Conservation (phyloP, 345 rosid genomes). For the Tarenaya hassleriana region DNA sequence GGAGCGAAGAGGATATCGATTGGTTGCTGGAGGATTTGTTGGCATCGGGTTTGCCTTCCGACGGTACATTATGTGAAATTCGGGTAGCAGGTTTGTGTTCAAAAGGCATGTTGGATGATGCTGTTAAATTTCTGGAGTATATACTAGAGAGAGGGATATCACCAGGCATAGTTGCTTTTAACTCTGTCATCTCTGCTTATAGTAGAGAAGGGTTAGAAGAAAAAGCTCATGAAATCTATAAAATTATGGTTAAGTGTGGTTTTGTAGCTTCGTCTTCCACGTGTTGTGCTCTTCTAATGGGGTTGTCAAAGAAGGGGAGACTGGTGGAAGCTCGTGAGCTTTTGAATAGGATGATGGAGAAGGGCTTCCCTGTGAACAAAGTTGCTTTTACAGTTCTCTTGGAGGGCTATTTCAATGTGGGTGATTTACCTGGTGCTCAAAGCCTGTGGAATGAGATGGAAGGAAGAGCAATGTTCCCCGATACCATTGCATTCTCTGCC, state of each 20-base stretch:
- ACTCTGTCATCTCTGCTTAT: constrained; percentile 61
- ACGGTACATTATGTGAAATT: constrained; percentile 39
- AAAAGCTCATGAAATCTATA: constrained; percentile 41
- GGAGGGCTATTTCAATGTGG: constrained; percentile 53
- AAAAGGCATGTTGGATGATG: constrained; percentile 53
- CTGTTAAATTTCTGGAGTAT: constrained; percentile 37
- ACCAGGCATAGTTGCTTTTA: constrained; percentile 49
- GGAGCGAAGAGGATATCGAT: constrained; percentile 45
- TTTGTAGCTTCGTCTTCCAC: constrained; percentile 56
- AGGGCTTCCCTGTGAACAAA: constrained; percentile 43
- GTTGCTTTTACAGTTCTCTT: constrained; percentile 55
- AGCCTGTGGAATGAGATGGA: constrained; percentile 60
- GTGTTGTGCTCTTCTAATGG: constrained; percentile 54
- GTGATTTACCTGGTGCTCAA: constrained; percentile 47
- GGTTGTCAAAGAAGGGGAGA: constrained; percentile 48
- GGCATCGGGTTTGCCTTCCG: constrained; percentile 27
- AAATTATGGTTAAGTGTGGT: constrained; percentile 42
- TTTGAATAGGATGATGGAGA: constrained; percentile 41
- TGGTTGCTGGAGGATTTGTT: constrained; percentile 43
- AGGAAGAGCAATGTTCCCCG: constrained; percentile 43
- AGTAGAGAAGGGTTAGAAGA: constrained; percentile 45
- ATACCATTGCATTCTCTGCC: constrained; percentile 59
- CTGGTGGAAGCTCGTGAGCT: constrained; percentile 48
- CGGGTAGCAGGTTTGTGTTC: constrained; percentile 59
- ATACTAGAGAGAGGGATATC: constrained; percentile 54